These are phyloP conservation scores for Angomonas desouzai DNA, from an alignment of 208 protist species.

Conservation along the genomic window DNA sequence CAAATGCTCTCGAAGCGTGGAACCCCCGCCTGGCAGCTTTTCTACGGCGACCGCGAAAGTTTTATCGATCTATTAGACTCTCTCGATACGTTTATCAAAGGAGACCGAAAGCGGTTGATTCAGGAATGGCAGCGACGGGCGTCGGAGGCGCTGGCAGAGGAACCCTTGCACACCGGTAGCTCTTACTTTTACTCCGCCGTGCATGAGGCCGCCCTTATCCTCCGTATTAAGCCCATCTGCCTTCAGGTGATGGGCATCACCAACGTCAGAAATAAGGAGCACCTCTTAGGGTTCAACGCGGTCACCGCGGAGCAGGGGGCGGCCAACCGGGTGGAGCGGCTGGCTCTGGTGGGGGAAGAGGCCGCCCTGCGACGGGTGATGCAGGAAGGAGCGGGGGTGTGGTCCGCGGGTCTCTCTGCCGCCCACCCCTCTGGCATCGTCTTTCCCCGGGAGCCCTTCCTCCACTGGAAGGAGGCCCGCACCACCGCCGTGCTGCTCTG, in stretches of 20 bases:
- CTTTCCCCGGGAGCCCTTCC: conserved; percentile 59
- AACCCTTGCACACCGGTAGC: conserved; percentile 30
- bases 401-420: neutral
- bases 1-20: neutral
- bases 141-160: conserved; percentile 32
- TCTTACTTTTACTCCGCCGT: conserved; percentile 44
- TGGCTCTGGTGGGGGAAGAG: conserved; percentile 55
- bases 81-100: conserved; percentile 5
- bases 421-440: conserved; percentile 20
- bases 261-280: conserved; percentile 50
- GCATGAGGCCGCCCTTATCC: conserved; percentile 39
- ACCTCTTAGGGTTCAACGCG: conserved; percentile 38
- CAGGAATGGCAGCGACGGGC: conserved; percentile 49
- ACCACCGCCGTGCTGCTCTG: conserved; percentile 56
- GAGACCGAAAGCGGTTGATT: conserved; percentile 35
- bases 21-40: neutral
- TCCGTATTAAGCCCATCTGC: conserved; percentile 46
- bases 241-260: conserved; percentile 42
- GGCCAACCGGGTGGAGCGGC: conserved; percentile 24
- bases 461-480: conserved; percentile 24
- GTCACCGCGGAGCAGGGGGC: neutral
- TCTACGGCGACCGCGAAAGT: conserved; percentile 8
- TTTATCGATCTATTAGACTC: conserved; percentile 14
- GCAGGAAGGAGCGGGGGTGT: conserved; percentile 25
- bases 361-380: conserved; percentile 28